Evolutionary conservation across 2,329 filamentous ascomycete species (phyloP), one percentile per base, ranked within the genome.

Genomic region (Alternaria incomplexa): DNA sequence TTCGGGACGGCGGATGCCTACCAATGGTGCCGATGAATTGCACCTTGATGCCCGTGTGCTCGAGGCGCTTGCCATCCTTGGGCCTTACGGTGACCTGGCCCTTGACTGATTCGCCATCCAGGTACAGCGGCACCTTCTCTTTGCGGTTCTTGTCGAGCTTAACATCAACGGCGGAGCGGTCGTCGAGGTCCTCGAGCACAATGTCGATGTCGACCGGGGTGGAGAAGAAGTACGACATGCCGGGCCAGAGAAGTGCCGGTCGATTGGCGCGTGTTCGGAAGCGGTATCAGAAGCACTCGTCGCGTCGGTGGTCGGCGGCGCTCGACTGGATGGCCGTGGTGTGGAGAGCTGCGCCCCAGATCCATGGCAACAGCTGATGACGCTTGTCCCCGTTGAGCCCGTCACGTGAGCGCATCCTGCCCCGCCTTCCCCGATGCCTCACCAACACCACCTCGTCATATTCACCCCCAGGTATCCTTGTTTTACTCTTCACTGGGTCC

Each of bases 21-120:
- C 93, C 93, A 85, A 99, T 99, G 67, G 94, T 96, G 79, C 96
- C 96, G 75, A 99, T 97, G 84, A 99, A 99, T 81, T 99, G 96
- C 75, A 99, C 95, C 84, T 99, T 99, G 87, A 99, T 97, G 73
- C 96, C 96, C 11, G 94, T 98, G 82, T 99, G 96, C 82, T 99
- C 96, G 77, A 99, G 86, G 65, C 96, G 89, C 86, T 98, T 98
- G 78, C 96, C 96, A 86, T 99, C 96, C 83, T 99, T 99, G 53
- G 96, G 96, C 71, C 96, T 86, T 71, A 99, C 90, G 8, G 96
- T 99, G 65, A 99, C 94, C 55, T 91, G 91, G 75, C 95, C 96
- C 85, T 97, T 97, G 77, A 99, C 95, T 45, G 94, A 97, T 85
- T 99, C 96, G 73, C 96, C 96, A 79, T 99, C 96, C 86, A 97